Evolutionary conservation across 345 rosid genomes (phyloP).

Genomic region (Cardamine occulta): DNA sequence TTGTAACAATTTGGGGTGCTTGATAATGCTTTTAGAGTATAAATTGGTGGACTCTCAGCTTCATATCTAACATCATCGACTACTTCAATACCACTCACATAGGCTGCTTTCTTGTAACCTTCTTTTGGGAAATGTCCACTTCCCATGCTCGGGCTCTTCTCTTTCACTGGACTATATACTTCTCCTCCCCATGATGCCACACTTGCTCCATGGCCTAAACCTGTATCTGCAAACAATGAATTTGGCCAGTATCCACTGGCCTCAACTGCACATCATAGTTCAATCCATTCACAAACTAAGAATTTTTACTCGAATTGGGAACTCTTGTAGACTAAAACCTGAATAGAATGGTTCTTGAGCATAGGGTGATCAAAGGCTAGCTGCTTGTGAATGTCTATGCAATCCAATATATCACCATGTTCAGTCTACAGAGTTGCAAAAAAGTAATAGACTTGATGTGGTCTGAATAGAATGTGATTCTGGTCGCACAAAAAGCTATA

Average conservation of each 20-base stretch:
- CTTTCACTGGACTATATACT: slow-evolving; percentile 23
- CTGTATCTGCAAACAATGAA: background rate
- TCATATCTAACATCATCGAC: background rate
- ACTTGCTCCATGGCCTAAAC: background rate
- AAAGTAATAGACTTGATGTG: background rate
- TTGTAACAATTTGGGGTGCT: slow-evolving; percentile 25
- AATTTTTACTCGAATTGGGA: background rate
- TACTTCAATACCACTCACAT: slow-evolving; percentile 3
- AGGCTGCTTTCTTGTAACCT: slow-evolving; percentile 1
- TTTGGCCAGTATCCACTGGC: slow-evolving; percentile 43
- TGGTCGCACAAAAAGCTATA: background rate
- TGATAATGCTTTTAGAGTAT: background rate
- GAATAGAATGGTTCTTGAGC: slow-evolving; percentile 33
- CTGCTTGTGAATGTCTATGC: slow-evolving; percentile 44
- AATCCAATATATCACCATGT: slow-evolving; percentile 43
- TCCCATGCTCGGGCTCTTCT: slow-evolving; percentile 30
- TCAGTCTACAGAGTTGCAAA: slow-evolving; percentile 26
- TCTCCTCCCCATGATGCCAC: slow-evolving; percentile 27
- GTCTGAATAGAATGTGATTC: background rate
- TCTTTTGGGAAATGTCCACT: slow-evolving; percentile 28
- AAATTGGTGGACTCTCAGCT: background rate
- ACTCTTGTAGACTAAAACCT: slow-evolving; percentile 16
- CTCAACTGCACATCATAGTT: slow-evolving; percentile 12
- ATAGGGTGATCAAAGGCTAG: slow-evolving; percentile 43
- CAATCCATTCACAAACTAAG: background rate